Percentiles rank a stretch among this genome's conserved stretches.
These are phyloP conservation scores for Hypomyces perniciosus DNA, from an alignment of 2,329 filamentous ascomycete species.

Conservation along the genomic window DNA sequence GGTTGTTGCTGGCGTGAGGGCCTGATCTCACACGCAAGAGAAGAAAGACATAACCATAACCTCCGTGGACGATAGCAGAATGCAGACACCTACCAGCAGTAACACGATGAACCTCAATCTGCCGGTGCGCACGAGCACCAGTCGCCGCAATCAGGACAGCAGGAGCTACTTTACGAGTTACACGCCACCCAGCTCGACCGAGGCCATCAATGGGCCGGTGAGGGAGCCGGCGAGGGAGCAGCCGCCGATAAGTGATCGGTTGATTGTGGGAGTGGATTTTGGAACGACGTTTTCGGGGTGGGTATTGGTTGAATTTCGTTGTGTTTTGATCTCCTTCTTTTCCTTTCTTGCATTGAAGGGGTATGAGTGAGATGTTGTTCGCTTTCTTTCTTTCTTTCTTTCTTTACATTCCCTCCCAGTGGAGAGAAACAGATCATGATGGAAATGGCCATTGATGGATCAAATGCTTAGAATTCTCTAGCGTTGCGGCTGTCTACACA, in stretches of 20 bases:
- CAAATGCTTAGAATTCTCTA: constrained; percentile 10
- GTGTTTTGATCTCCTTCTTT: not conserved
- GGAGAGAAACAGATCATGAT: not conserved
- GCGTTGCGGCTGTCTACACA: constrained; percentile 66
- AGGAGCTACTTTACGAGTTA: constrained; percentile 52
- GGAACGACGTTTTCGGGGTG: constrained; percentile 79
- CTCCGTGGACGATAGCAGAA: not conserved
- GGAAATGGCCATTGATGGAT: not conserved
- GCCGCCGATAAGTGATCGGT: constrained; percentile 50
- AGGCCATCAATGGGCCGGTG: constrained; percentile 57
- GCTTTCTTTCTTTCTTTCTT: too few species aligned
- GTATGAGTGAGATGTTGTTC: not conserved
- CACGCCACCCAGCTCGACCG: constrained; percentile 50
- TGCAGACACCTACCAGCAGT: constrained; percentile 9
- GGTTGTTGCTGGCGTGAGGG: too few species aligned
- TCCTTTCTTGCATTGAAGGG: not conserved
- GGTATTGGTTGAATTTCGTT: constrained; percentile 13
- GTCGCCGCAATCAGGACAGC: constrained; percentile 49
- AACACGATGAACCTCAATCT: constrained; percentile 45
- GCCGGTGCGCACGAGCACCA: constrained; percentile 41
- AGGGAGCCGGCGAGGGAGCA: constrained; percentile 50
- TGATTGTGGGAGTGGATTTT: constrained; percentile 77
- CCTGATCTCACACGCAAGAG: too few species aligned
- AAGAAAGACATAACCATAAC: too few species aligned
- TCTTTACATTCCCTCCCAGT: too few species aligned